Evolutionary conservation across 768 basidiomycete species (phyloP).

Genomic region (Lactarius pseudohatsudake): DNA sequence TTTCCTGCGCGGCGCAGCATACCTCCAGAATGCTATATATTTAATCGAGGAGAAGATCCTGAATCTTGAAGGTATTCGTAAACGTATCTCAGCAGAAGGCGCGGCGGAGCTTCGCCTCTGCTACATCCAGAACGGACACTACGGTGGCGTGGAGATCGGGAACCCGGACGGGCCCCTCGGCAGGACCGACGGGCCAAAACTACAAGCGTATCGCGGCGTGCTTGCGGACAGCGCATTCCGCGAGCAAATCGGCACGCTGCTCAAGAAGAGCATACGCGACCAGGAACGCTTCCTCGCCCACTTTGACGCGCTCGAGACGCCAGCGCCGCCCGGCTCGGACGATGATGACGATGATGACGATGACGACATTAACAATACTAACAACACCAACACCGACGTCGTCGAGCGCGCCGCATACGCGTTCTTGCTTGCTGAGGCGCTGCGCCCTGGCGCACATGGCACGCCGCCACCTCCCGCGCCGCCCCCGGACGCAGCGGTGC

Average conservation of each 20-base stretch:
- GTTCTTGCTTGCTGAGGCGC: constrained; percentile 64
- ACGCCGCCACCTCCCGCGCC: constrained; percentile 34
- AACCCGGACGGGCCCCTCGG: constrained; percentile 80
- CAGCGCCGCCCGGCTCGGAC: constrained; percentile 27
- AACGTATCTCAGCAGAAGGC: constrained; percentile 59
- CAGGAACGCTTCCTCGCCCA: constrained; percentile 82
- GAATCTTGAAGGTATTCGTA: constrained; percentile 65
- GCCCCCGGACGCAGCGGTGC: constrained; percentile 50
- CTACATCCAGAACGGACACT: constrained; percentile 70
- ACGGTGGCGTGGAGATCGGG: constrained; percentile 84
- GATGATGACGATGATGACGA: constrained; percentile 28
- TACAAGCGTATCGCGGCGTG: constrained; percentile 58
- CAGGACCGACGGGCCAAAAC: constrained; percentile 53
- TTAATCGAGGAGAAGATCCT: constrained; percentile 74
- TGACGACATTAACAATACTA: not conserved
- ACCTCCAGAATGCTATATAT: constrained; percentile 74
- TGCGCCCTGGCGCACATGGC: constrained; percentile 59
- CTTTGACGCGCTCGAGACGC: constrained; percentile 69
- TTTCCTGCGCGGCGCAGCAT: constrained; percentile 81
- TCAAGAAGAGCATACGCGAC: constrained; percentile 79
- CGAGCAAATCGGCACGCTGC: constrained; percentile 55
- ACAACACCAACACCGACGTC: constrained; percentile 37
- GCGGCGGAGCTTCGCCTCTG: constrained; percentile 70
- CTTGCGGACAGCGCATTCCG: constrained; percentile 56
- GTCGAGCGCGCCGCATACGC: constrained; percentile 62